Percentiles rank a stretch among this genome's conserved stretches.
Evolutionary conservation across 2,329 filamentous ascomycete genomes (phyloP).

Genomic region (Colletotrichum horii): DNA sequence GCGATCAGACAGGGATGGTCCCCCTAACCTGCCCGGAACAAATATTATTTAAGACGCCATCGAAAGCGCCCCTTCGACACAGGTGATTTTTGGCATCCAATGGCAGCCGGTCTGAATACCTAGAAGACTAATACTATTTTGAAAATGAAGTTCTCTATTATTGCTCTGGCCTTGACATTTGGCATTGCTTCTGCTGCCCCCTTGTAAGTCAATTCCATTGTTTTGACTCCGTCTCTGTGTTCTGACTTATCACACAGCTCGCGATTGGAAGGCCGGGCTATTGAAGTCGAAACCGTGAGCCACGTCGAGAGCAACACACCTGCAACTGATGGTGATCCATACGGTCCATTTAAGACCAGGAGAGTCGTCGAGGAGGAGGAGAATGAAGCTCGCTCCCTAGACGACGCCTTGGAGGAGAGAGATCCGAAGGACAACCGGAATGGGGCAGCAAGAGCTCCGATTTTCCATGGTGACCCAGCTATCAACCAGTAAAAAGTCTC

Average conservation of each 20-base stretch:
- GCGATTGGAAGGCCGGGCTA: background rate
- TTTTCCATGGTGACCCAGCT: background rate
- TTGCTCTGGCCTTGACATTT: background rate
- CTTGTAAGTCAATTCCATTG: background rate
- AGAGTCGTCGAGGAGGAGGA: background rate
- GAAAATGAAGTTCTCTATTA: background rate
- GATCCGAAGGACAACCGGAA: background rate
- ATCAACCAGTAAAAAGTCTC: background rate
- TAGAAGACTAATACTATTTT: background rate
- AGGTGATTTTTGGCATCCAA: rapidly evolving
- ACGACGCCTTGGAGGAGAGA: background rate
- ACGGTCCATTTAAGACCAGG: background rate
- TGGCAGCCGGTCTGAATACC: background rate
- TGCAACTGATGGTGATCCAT: background rate
- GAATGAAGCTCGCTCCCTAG: background rate
- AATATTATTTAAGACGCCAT: background rate
- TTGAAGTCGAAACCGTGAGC: background rate
- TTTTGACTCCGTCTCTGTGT: background rate
- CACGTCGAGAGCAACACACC: background rate
- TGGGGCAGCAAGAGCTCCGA: background rate
- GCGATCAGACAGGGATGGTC: background rate
- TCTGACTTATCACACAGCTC: background rate
- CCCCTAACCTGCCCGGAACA: background rate
- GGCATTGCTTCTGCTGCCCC: background rate
- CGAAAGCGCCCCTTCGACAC: background rate